Evolutionary conservation across 108 stramenopile genomes (phyloP), one percentile per base, ranked within the genome.

Genomic region (Pseudonitzschia multiseries): DNA sequence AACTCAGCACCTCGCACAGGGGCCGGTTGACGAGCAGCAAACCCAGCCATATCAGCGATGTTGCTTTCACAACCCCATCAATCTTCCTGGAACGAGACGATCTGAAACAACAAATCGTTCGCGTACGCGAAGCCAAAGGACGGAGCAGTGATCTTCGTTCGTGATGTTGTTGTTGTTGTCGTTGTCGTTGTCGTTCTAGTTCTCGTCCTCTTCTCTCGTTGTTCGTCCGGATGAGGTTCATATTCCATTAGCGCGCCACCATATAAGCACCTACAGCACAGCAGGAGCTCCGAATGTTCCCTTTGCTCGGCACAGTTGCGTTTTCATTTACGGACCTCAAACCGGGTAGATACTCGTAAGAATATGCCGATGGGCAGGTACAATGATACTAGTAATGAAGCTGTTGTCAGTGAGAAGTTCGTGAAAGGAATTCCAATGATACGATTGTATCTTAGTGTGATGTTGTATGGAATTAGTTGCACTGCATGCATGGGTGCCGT

Each of bases 1-100:
- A 62, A 62, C 61, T 62, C 8, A 62, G n/a, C 20, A 62, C 61
- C 15, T 62, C 33, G 14, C 36, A 17, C 8, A 62, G 61, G 18
- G 31, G 29, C 20, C 28, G 15, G n/a, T 62, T 62, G 61, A 62
- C n/a, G 3, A 62, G 14, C 10, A 62, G 13, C 29, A 62, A n/a
- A 62, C 12, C 15, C 61, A 24, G 40, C 61, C 61, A 62, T 40
- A 62, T 0, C 8, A 62, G 61, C 0, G 29, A 31, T 21, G 15
- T 33, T 62, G 15, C 61, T 62, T 33, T 40, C 61, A 62, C 12
- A 40, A 33, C 36, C 12, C 61, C 61, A 62, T 29, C 36, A 21
- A 41, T 33, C 33, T 62, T 62, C 15, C 33, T 62, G 27, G 61
- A 62, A 24, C 61, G 61, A 40, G 2, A 40, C 8, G 61, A n/a